These are phyloP conservation scores for Lasiodiplodia theobromae DNA, from an alignment of 2,329 filamentous ascomycete species.

Conservation along the genomic window DNA sequence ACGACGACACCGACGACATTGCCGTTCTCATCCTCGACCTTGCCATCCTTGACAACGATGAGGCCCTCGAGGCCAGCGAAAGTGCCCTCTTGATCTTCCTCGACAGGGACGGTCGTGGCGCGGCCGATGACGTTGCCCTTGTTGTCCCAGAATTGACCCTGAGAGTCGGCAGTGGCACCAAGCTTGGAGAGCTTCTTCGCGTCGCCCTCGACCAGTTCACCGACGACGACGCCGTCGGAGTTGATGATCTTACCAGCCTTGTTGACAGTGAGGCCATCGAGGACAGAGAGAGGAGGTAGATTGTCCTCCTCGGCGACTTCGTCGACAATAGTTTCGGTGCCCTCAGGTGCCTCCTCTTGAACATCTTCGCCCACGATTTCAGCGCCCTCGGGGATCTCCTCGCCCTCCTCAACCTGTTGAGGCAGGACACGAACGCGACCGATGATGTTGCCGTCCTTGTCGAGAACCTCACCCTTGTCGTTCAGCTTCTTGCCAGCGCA, in stretches of 20 bases:
- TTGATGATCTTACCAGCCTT: slow-evolving; percentile 60
- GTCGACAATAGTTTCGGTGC: slow-evolving; percentile 40
- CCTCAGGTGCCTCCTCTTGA: slow-evolving; percentile 43
- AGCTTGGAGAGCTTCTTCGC: slow-evolving; percentile 61
- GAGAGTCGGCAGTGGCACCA: slow-evolving; percentile 52
- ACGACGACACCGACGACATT: slow-evolving; percentile 58
- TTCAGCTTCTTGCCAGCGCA: slow-evolving; percentile 72
- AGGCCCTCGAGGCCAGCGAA: slow-evolving; percentile 61
- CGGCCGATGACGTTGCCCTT: slow-evolving; percentile 61
- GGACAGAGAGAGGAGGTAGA: slow-evolving; percentile 56
- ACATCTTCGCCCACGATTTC: slow-evolving; percentile 36
- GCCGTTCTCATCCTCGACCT: slow-evolving; percentile 58
- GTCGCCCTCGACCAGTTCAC: slow-evolving; percentile 59
- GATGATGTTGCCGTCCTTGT: slow-evolving; percentile 68
- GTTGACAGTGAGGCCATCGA: slow-evolving; percentile 59
- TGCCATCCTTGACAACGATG: slow-evolving; percentile 58
- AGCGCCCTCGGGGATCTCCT: slow-evolving; percentile 39
- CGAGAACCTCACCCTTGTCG: slow-evolving; percentile 69
- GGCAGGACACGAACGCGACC: slow-evolving; percentile 65
- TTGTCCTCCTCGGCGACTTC: slow-evolving; percentile 40
- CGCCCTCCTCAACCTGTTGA: slow-evolving; percentile 41
- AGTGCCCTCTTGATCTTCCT: slow-evolving; percentile 55
- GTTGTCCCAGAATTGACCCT: slow-evolving; percentile 62
- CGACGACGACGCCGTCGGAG: slow-evolving; percentile 54
- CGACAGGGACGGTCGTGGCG: slow-evolving; percentile 55